phyloP scores from a whole-genome alignment of 495 filamentous ascomycete species.

The Talaromyces thailandensis region DNA sequence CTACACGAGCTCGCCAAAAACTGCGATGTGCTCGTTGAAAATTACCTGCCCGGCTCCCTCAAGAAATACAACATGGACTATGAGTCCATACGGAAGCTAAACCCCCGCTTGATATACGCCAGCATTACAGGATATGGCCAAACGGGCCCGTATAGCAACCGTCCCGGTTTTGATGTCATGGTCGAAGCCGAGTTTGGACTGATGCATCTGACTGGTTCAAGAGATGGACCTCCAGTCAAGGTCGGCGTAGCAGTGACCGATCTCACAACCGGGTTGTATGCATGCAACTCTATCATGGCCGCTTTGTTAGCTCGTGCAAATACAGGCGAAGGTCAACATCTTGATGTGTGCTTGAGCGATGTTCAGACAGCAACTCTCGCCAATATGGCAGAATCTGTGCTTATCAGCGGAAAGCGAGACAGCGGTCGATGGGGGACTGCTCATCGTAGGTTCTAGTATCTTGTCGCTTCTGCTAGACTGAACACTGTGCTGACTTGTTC shows the following conservation, averaged over 20 bases:
- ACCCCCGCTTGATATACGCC: slow-evolving; percentile 42
- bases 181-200: slow-evolving; percentile 86
- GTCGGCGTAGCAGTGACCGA: slow-evolving; percentile 88
- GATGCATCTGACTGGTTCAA: slow-evolving; percentile 81
- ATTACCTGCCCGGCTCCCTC: slow-evolving; percentile 76
- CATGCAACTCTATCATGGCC: slow-evolving; percentile 77
- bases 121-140: slow-evolving; percentile 59
- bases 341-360: slow-evolving; percentile 76
- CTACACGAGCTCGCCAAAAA: slow-evolving; percentile 62
- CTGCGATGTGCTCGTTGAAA: slow-evolving; percentile 83
- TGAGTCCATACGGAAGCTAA: slow-evolving; percentile 54
- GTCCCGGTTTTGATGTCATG: slow-evolving; percentile 91
- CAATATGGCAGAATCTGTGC: slow-evolving; percentile 77
- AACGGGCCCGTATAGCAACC: slow-evolving; percentile 67
- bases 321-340: slow-evolving; percentile 67
- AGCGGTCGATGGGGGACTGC: slow-evolving; percentile 80
- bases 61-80: slow-evolving; percentile 76
- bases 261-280: slow-evolving; percentile 78
- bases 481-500: neutral
- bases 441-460: slow-evolving; percentile 36
- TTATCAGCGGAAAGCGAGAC: slow-evolving; percentile 64
- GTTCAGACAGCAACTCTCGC: slow-evolving; percentile 75
- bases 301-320: slow-evolving; percentile 57
- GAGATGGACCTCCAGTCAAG: slow-evolving; percentile 78
- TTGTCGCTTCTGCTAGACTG: neutral